phyloP scores from a whole-genome alignment of 2,329 filamentous ascomycete species.

The Dryadomyces quercivorus region DNA sequence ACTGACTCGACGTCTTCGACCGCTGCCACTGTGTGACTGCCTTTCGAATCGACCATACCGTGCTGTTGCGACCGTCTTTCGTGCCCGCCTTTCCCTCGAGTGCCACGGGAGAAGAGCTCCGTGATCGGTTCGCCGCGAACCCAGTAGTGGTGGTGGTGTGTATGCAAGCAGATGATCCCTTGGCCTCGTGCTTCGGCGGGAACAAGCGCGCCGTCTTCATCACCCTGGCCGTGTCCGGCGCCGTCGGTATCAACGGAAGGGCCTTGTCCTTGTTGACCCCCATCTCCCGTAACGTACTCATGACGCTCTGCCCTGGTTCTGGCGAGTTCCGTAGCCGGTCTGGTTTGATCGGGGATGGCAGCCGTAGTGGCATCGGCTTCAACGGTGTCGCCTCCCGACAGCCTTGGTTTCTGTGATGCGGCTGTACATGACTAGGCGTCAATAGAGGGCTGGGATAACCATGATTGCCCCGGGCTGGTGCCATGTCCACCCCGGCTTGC shows the following conservation, averaged over 20 bases:
- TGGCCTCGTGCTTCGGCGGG: background rate
- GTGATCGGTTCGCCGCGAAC: constrained; percentile 17
- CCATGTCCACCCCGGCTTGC: background rate
- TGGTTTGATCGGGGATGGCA: too few relatives aligned
- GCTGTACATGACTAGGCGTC: background rate
- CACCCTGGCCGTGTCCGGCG: too few relatives aligned
- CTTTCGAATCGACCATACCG: too few relatives aligned
- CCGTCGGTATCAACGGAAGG: too few relatives aligned
- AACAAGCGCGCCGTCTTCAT: background rate
- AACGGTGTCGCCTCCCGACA: background rate
- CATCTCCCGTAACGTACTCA: too few relatives aligned
- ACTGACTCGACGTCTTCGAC: constrained; percentile 1
- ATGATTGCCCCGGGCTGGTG: background rate
- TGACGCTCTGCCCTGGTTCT: too few relatives aligned
- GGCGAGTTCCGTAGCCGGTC: too few relatives aligned
- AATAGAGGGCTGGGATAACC: background rate
- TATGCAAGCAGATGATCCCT: constrained; percentile 36
- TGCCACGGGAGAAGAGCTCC: constrained; percentile 7
- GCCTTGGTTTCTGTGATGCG: too few relatives aligned
- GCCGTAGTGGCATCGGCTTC: too few relatives aligned
- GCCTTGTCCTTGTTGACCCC: too few relatives aligned
- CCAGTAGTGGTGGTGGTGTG: constrained; percentile 53
- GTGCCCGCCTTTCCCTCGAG: constrained; percentile 11
- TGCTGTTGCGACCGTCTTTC: background rate
- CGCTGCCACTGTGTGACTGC: background rate